A percentile compares a stretch with the other conserved stretches of the same genome.
These are phyloP conservation scores for Earliella scabrosa DNA, from an alignment of 1,284 basidiomycete genomes.

Conservation along the genomic window DNA sequence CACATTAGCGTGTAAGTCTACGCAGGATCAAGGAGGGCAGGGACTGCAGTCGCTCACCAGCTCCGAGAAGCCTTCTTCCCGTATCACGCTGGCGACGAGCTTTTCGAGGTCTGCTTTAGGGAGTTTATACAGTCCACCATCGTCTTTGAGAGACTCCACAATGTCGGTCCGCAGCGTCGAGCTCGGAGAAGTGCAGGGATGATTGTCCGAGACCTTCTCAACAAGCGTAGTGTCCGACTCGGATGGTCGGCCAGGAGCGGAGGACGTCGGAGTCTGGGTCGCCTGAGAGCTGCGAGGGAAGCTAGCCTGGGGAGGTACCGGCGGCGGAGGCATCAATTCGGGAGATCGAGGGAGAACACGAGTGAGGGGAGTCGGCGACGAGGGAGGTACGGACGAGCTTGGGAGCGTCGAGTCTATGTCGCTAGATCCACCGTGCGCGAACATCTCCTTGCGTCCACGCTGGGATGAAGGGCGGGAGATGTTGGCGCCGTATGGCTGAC, in stretches of 20 bases:
- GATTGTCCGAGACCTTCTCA: not conserved
- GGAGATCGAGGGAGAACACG: constrained; percentile 5
- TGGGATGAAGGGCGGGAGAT: not conserved
- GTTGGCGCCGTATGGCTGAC: not conserved
- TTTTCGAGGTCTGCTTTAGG: constrained; percentile 34
- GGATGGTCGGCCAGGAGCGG: not conserved
- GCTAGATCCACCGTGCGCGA: constrained; percentile 3
- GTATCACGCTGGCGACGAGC: constrained; percentile 35
- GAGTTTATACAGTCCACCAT: constrained; percentile 30
- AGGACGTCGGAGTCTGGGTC: not conserved
- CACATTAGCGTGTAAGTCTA: too few relatives aligned
- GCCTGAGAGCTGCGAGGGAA: not conserved
- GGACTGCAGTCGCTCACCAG: constrained; percentile 25
- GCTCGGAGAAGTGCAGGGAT: not conserved
- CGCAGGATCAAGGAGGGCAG: too few relatives aligned
- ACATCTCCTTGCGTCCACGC: not conserved
- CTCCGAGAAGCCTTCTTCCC: constrained; percentile 38
- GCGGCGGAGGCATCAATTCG: constrained; percentile 25
- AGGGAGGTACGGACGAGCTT: constrained; percentile 11
- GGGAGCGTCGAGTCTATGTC: constrained; percentile 18
- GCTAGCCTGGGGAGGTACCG: constrained; percentile 10
- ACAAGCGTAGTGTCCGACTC: not conserved
- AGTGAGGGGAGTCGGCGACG: not conserved
- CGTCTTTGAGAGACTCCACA: constrained; percentile 19
- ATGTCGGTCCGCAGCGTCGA: not conserved